These are phyloP conservation scores for Buxus sempervirens DNA, from an alignment of 164 flowering plant species.

Conservation along the genomic window DNA sequence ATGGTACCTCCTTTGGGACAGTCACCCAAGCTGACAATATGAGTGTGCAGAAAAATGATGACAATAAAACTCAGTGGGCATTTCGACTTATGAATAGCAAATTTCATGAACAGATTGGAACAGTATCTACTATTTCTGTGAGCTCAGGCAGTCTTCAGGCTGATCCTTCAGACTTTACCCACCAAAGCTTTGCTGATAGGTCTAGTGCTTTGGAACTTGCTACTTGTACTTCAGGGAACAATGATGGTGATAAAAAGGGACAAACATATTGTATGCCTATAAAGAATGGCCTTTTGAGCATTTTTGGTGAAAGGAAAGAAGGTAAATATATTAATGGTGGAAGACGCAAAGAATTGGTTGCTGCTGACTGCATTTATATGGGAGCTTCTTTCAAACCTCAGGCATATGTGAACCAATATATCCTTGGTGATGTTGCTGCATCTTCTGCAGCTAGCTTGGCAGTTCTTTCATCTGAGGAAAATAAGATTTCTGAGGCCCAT, in stretches of 20 bases:
- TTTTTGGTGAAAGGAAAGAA: conserved; percentile 18
- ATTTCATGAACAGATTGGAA: conserved; percentile 21
- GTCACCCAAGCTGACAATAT: conserved; percentile 12
- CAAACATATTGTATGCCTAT: conserved; percentile 19
- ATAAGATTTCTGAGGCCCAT: conserved; percentile 32
- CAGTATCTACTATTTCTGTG: conserved; percentile 25
- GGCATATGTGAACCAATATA: conserved; percentile 63
- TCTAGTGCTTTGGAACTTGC: conserved; percentile 25
- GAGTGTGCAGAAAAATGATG: conserved; percentile 11
- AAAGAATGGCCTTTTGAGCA: conserved; percentile 11
- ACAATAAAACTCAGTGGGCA: conserved; percentile 2
- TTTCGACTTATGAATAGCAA: conserved; percentile 8
- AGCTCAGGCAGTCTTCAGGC: conserved; percentile 26
- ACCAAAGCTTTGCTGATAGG: conserved; percentile 28
- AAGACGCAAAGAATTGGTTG: conserved; percentile 16
- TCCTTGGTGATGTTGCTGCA: conserved; percentile 86
- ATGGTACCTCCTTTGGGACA: conserved; percentile 17
- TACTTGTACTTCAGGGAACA: conserved; percentile 22
- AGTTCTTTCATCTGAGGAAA: conserved; percentile 67
- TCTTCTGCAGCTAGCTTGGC: conserved; percentile 85
- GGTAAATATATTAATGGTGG: conserved; percentile 17
- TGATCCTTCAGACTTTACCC: conserved; percentile 29
- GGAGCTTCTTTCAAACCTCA: conserved; percentile 60
- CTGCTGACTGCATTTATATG: conserved; percentile 28
- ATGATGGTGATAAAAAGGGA: conserved; percentile 14